phyloP scores from a whole-genome alignment of 2,329 filamentous ascomycete genomes.

The Neopestalotiopsis rosae region DNA sequence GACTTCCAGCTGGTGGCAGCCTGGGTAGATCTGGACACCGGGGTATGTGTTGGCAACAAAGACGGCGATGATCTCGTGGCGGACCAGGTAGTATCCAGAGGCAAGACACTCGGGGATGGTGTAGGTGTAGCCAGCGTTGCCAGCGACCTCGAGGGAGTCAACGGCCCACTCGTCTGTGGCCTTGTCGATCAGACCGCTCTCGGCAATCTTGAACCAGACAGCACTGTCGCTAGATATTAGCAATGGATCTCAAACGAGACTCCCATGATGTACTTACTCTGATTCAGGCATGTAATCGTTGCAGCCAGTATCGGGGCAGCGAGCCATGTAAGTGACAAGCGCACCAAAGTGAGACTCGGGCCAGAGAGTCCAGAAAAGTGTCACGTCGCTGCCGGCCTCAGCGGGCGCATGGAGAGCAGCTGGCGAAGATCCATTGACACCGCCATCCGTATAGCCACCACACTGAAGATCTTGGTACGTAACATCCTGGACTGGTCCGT shows the following conservation, averaged over 20 bases:
- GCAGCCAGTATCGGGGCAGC: constrained; percentile 52
- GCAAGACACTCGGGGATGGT: constrained; percentile 57
- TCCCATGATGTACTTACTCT: constrained; percentile 14
- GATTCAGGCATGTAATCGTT: constrained; percentile 27
- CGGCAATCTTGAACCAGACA: constrained; percentile 62
- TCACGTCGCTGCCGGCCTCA: constrained; percentile 57
- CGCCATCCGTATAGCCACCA: constrained; percentile 55
- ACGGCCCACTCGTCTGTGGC: constrained; percentile 54
- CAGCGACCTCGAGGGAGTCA: constrained; percentile 48
- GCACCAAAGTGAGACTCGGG: constrained; percentile 58
- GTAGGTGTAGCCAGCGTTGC: constrained; percentile 51
- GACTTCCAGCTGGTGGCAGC: constrained; percentile 62
- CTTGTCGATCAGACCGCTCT: constrained; percentile 50
- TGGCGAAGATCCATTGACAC: constrained; percentile 53
- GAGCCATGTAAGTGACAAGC: constrained; percentile 64
- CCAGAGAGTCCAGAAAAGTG: constrained; percentile 60
- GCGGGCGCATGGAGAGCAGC: constrained; percentile 59
- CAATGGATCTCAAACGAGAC: background rate
- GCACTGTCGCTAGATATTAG: constrained; percentile 28
- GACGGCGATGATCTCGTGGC: constrained; percentile 62
- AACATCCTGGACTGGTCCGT: constrained; percentile 62
- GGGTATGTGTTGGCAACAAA: constrained; percentile 45
- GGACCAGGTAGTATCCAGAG: constrained; percentile 58
- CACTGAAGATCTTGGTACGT: constrained; percentile 61
- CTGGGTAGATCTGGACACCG: constrained; percentile 62